Percentiles rank a stretch among this genome's conserved stretches.
phyloP scores from a whole-genome alignment of 306 rosid genomes.

The Benincasa hispida region DNA sequence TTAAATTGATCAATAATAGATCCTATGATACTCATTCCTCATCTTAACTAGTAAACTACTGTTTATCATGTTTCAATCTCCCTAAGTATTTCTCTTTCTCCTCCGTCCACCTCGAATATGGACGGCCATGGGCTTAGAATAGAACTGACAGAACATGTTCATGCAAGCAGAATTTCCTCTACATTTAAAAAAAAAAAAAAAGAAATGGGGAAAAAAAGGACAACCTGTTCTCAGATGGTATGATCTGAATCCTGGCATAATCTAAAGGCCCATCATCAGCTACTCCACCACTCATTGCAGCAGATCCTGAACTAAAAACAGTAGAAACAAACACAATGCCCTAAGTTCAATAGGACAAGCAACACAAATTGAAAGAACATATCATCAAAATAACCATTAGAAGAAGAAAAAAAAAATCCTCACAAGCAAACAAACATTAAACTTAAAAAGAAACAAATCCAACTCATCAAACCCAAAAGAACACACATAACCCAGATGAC shows the following conservation, averaged over 20 bases:
- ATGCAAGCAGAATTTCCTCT: not conserved
- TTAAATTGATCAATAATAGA: not conserved
- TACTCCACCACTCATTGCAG: constrained; percentile 45
- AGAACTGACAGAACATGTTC: not conserved
- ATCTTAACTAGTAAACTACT: not conserved
- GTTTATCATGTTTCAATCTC: not conserved
- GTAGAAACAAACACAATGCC: not conserved
- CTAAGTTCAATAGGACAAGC: not conserved
- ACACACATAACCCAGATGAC: not conserved
- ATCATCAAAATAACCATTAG: not conserved
- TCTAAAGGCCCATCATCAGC: constrained; percentile 42
- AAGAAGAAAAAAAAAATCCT: no score
- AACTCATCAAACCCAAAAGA: not conserved
- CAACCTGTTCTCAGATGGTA: constrained; percentile 63
- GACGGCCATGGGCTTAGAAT: not conserved
- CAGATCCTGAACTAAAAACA: constrained; percentile 13
- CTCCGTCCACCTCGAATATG: not conserved
- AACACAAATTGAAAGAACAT: not conserved
- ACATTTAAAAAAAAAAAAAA: no score
- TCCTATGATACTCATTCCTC: not conserved
- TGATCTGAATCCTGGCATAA: constrained; percentile 56
- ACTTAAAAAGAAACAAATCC: not conserved
- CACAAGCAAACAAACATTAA: not conserved
- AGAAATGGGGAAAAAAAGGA: not conserved
- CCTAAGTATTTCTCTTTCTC: not conserved